Evolutionary conservation across 2,329 filamentous ascomycete species (phyloP).

Genomic region (Botryotinia narcissicola): DNA sequence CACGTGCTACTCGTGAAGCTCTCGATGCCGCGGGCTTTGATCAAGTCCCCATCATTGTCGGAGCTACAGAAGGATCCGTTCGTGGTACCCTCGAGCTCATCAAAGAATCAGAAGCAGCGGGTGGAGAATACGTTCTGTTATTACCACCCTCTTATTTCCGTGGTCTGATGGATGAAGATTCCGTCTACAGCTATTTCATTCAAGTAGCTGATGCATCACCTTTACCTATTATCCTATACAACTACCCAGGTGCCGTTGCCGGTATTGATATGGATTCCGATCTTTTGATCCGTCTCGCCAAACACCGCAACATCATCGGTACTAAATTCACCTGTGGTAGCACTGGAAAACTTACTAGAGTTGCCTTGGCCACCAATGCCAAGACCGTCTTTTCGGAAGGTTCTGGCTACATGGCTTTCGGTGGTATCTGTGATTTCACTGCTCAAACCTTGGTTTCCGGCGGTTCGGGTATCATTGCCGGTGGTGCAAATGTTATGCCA

Average conservation of each 20-base stretch:
- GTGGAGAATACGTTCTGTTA: conserved; percentile 76
- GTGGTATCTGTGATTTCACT: conserved; percentile 85
- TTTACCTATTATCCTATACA: conserved; percentile 81
- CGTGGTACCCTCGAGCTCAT: conserved; percentile 75
- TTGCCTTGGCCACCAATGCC: conserved; percentile 70
- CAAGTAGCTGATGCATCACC: conserved; percentile 71
- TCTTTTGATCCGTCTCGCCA: conserved; percentile 73
- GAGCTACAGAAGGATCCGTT: conserved; percentile 78
- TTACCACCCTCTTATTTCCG: conserved; percentile 84
- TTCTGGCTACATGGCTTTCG: conserved; percentile 78
- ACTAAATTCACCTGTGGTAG: conserved; percentile 93
- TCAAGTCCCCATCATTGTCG: conserved; percentile 76
- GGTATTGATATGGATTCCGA: conserved; percentile 91
- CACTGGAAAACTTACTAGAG: conserved; percentile 83
- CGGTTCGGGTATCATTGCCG: conserved; percentile 81
- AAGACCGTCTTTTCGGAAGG: conserved; percentile 60
- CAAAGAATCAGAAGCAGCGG: conserved; percentile 63
- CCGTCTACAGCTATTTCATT: conserved; percentile 65
- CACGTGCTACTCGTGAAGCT: conserved; percentile 74
- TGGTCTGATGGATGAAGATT: conserved; percentile 66
- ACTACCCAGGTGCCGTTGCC: conserved; percentile 83
- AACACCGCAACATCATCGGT: conserved; percentile 80
- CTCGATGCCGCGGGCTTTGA: conserved; percentile 77
- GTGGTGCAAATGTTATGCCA: conserved; percentile 81
- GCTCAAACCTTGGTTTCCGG: conserved; percentile 76